These are phyloP conservation scores for Pythium phragmitis DNA, from an alignment of 352 stramenopile genomes.

Conservation along the genomic window DNA sequence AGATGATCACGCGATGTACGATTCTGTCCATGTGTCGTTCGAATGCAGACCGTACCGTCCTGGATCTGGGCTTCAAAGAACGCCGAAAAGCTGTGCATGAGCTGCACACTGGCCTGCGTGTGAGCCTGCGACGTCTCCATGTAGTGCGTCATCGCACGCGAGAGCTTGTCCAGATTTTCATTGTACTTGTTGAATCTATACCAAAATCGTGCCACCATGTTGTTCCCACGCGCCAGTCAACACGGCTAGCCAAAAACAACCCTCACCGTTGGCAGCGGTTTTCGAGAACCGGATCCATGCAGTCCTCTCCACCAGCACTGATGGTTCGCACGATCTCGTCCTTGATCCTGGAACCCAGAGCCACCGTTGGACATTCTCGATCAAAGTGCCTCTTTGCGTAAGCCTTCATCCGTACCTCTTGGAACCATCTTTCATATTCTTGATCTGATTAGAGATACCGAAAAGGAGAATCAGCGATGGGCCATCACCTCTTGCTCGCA, in stretches of 20 bases:
- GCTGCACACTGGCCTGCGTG: conserved; percentile 27
- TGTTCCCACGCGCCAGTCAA: too few relatives aligned
- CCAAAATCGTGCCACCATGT: not conserved
- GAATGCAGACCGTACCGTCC: conserved; percentile 18
- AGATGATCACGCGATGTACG: too few relatives aligned
- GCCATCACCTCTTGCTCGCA: not conserved
- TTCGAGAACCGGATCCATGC: conserved; percentile 66
- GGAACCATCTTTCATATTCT: conserved; percentile 80
- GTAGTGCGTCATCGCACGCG: conserved; percentile 32
- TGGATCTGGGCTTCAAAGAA: conserved; percentile 39
- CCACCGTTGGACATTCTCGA: not conserved
- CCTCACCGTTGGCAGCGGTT: conserved; percentile 57
- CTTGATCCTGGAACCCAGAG: conserved; percentile 43
- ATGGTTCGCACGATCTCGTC: conserved; percentile 67
- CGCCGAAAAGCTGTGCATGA: conserved; percentile 35
- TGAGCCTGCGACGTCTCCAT: conserved; percentile 34
- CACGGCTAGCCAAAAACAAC: too few relatives aligned
- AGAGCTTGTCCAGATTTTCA: conserved; percentile 35
- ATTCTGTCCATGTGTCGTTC: not conserved
- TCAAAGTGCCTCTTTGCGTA: not conserved
- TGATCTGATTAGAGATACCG: conserved; percentile 19
- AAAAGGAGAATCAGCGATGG: not conserved
- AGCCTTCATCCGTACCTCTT: conserved; percentile 35
- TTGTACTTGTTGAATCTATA: conserved; percentile 39
- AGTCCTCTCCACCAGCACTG: conserved; percentile 42